These are phyloP conservation scores for Candida germanica DNA, from an alignment of 805 yeast genomes.

Conservation along the genomic window DNA sequence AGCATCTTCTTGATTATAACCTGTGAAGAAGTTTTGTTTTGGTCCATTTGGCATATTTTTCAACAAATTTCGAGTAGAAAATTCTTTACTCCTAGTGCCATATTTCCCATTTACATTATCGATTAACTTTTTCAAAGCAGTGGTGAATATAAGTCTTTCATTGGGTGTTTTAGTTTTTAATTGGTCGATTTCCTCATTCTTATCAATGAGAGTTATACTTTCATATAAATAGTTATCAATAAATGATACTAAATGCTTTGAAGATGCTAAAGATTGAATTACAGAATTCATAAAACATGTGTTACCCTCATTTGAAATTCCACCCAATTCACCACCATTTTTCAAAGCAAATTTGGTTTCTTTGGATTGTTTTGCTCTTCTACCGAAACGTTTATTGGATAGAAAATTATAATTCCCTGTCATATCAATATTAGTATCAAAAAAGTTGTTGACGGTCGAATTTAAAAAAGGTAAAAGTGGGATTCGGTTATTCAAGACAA, in stretches of 20 bases:
- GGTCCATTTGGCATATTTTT: conserved; percentile 76
- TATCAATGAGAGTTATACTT: conserved; percentile 19
- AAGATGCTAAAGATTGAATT: conserved; percentile 76
- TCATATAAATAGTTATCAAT: conserved; percentile 41
- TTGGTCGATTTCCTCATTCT: conserved; percentile 5
- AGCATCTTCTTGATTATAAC: conserved; percentile 94
- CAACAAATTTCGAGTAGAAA: conserved; percentile 57
- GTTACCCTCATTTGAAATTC: conserved; percentile 85
- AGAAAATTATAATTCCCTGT: conserved; percentile 8
- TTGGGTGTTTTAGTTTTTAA: conserved; percentile 17
- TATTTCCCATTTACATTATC: conserved; percentile 56
- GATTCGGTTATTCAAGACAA: conserved; percentile 2
- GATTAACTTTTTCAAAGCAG: conserved; percentile 50
- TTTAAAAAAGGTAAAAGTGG: background rate
- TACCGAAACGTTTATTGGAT: conserved; percentile 9
- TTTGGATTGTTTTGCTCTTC: conserved; percentile 16
- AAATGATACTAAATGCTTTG: conserved; percentile 56
- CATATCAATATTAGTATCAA: conserved; percentile 2
- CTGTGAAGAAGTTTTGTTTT: conserved; percentile 69
- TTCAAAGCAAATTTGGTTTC: conserved; percentile 43
- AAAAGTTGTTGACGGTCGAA: background rate
- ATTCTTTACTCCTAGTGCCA: conserved; percentile 53
- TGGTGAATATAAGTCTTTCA: conserved; percentile 45
- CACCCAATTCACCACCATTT: conserved; percentile 77
- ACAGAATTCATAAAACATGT: conserved; percentile 95